phyloP scores from a whole-genome alignment of 2,329 filamentous ascomycete species.

The Sphaerulina musiva region DNA sequence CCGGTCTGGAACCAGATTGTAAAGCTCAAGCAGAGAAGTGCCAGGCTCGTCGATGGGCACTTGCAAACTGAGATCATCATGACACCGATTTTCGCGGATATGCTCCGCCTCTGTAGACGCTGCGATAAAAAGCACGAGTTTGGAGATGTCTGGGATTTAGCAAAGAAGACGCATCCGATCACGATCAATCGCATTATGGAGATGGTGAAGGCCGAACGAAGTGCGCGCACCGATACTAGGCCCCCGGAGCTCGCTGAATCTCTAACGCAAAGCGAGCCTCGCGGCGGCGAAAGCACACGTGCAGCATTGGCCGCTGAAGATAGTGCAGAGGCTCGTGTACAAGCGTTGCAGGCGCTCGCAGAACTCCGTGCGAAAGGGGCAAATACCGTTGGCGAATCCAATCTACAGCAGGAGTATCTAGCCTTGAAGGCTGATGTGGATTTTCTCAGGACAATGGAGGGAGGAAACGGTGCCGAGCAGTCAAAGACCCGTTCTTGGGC shows the following conservation, averaged over 20 bases:
- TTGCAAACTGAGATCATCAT: conserved; percentile 10
- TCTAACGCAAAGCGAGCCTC: neutral
- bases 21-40: conserved; percentile 15
- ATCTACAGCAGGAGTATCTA: conserved; percentile 1
- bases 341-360: neutral
- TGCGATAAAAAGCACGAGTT: conserved; percentile 17
- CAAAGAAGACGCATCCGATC: conserved; percentile 2
- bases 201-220: neutral
- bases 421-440: conserved; percentile 6
- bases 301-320: neutral
- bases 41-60: conserved; percentile 12
- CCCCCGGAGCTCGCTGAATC: neutral
- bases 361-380: neutral
- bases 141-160: conserved; percentile 10
- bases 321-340: neutral
- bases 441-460: neutral
- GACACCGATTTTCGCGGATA: conserved; percentile 19
- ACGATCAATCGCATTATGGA: neutral
- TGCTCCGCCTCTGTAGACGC: conserved; percentile 24
- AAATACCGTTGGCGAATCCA: neutral
- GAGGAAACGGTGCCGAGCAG: neutral
- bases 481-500: neutral
- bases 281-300: neutral
- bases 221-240: neutral
- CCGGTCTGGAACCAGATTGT: conserved; percentile 42